Base-by-base conservation (phyloP, 31 red algal species). In the Odonthalia washingtoniensis region DNA sequence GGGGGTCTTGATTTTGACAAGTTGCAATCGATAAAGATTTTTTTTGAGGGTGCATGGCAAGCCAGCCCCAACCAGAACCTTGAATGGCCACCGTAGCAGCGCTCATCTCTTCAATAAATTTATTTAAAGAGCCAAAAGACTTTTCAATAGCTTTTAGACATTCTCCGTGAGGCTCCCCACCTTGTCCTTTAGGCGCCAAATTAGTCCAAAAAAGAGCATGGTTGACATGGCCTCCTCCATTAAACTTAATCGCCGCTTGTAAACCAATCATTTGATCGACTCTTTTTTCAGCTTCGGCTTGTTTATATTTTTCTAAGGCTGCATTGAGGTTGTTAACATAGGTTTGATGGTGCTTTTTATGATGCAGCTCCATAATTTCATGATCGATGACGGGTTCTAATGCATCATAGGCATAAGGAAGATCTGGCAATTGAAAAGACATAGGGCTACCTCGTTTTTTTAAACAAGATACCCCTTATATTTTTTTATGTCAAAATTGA, bases 61-160 rank as follows among this genome's bases (percentile, higher is more conserved):
- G 87, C 97, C 97, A 99, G 24, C 94, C 97, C 97, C 97, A 99
- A 44, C 97, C 97, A n/a, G 90, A 94, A 21, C 97, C 97, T 72
- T 96, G 96, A 39, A 94, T 94, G 5, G 89, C 87, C 41, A 94
- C 97, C 16, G 97, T 94, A 52, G 97, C 94, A 64, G 68, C 72
- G 87, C 96, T 96, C 80, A 99, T 96, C 69, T 84, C 62, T 63
- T 77, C 85, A 84, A 96, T 94, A 89, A 99, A 93, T 24, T 96
- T 88, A 53, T 99, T 94, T 75, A 99, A 83, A 21, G 87, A 86
- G 46, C 97, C 97, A 70, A 99, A 99, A 30, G 77, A 77, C 17
- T 85, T 67, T 32, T 99, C 95, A 78, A 99, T 95, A 21, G 73
- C 67, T 88, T 96, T 96, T 65, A 99, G 81, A 5, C 89, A 95